Evolutionary conservation across 495 filamentous ascomycete genomes (phyloP).

Genomic region (Penicillium alfredii): DNA sequence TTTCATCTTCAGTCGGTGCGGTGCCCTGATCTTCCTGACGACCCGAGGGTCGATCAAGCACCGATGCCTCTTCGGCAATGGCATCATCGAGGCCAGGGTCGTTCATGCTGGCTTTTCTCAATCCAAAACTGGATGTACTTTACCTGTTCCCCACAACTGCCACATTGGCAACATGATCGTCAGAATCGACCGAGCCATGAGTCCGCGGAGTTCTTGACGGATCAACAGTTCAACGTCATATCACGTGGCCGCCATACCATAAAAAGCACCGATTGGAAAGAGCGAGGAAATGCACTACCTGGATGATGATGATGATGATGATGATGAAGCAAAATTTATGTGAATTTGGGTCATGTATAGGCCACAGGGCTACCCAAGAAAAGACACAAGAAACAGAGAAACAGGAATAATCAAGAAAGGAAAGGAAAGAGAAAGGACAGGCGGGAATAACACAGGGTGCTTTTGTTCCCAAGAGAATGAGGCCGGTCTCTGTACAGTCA

Average conservation of each 20-base stretch:
- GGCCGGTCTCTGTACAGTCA: constrained; percentile 19
- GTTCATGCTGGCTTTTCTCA: constrained; percentile 43
- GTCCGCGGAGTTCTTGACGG: no score
- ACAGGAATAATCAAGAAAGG: constrained; percentile 1
- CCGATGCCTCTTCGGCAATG: constrained; percentile 43
- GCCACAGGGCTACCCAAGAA: constrained; percentile 5
- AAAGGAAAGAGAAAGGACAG: no score
- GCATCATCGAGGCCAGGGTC: constrained; percentile 52
- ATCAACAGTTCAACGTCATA: no score
- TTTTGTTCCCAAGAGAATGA: constrained; percentile 5
- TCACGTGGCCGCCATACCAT: no score
- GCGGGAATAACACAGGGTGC: constrained; percentile 4
- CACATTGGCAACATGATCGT: no score
- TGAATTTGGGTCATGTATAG: constrained; percentile 3
- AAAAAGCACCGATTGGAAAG: no score
- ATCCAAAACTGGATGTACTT: no score
- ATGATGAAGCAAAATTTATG: constrained; percentile 5
- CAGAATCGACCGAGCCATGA: no score
- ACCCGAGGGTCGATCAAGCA: constrained; percentile 35
- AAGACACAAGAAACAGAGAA: background rate
- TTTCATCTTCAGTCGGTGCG: constrained; percentile 6
- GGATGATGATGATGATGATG: no score
- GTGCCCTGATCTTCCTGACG: constrained; percentile 27
- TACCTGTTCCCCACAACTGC: no score
- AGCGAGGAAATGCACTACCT: no score